phyloP scores from a whole-genome alignment of 257 asterid genomes.

The Solanum bulbocastanum region DNA sequence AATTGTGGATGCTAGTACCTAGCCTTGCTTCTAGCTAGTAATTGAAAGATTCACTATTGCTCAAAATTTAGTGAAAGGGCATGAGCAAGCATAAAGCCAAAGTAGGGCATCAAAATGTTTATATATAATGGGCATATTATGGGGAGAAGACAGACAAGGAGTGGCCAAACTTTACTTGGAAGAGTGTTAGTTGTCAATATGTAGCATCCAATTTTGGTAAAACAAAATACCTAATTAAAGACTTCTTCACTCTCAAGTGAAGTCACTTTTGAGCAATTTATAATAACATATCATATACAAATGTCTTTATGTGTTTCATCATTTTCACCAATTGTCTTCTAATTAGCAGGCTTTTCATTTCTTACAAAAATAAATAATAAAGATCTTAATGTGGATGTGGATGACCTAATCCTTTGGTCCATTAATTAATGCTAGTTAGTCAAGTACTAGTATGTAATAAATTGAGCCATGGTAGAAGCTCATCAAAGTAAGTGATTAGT shows the following conservation, averaged over 20 bases:
- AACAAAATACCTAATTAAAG: background rate
- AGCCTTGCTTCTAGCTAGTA: background rate
- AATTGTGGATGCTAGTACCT: background rate
- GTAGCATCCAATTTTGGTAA: background rate
- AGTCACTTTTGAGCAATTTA: background rate
- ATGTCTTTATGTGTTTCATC: background rate
- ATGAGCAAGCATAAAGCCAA: background rate
- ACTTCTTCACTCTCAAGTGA: conserved; percentile 3
- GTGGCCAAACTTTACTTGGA: background rate
- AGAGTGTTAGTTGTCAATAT: background rate
- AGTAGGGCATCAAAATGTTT: background rate
- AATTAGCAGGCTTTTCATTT: background rate
- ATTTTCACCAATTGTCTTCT: background rate
- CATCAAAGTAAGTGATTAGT: background rate
- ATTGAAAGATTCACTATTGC: background rate
- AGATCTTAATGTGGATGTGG: background rate
- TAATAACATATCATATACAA: background rate
- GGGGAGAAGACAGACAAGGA: background rate
- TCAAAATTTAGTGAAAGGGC: background rate
- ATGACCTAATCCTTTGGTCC: background rate
- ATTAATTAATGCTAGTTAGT: background rate
- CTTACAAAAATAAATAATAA: background rate
- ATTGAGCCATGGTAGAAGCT: background rate
- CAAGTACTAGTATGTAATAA: background rate
- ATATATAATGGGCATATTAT: background rate